Percentiles rank a stretch among this genome's conserved stretches.
Conservation (phyloP, 1,284 basidiomycete species). For the Somion occarium region DNA sequence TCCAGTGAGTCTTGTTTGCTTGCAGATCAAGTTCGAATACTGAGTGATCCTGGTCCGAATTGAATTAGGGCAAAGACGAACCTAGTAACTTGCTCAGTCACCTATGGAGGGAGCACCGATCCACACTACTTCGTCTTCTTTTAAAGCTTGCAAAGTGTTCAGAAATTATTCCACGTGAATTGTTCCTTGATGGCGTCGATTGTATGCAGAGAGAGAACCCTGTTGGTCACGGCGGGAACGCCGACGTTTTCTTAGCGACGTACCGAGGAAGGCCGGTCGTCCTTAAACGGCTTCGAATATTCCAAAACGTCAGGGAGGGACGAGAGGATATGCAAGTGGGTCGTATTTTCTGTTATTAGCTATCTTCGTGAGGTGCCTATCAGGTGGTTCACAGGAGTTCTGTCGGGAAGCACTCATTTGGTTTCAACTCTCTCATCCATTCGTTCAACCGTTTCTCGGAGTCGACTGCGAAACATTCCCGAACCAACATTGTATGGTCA, state of each 20-base stretch:
- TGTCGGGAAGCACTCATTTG: constrained; percentile 7
- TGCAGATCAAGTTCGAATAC: neutral
- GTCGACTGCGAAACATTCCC: neutral
- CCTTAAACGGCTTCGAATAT: neutral
- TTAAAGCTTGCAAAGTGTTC: neutral
- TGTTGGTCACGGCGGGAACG: constrained; percentile 1
- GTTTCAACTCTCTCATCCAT: constrained; percentile 5
- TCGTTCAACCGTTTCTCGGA: constrained; percentile 6
- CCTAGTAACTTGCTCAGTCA: neutral
- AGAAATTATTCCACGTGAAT: neutral
- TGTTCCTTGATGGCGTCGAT: constrained; percentile 1
- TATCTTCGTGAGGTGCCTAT: neutral
- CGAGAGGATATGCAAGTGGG: neutral
- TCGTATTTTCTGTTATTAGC: neutral
- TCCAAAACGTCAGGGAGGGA: neutral
- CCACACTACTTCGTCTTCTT: neutral
- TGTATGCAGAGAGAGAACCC: neutral
- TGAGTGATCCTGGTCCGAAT: constrained; percentile 1
- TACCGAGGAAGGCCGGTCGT: neutral
- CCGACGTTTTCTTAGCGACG: neutral
- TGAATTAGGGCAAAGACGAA: too few species aligned
- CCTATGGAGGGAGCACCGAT: neutral
- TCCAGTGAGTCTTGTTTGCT: neutral
- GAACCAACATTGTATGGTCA: constrained; percentile 3
- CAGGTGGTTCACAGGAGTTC: constrained; percentile 8